Evolutionary conservation across 331 rosid genomes (phyloP).

Genomic region (Erythrophleum ivorense): DNA sequence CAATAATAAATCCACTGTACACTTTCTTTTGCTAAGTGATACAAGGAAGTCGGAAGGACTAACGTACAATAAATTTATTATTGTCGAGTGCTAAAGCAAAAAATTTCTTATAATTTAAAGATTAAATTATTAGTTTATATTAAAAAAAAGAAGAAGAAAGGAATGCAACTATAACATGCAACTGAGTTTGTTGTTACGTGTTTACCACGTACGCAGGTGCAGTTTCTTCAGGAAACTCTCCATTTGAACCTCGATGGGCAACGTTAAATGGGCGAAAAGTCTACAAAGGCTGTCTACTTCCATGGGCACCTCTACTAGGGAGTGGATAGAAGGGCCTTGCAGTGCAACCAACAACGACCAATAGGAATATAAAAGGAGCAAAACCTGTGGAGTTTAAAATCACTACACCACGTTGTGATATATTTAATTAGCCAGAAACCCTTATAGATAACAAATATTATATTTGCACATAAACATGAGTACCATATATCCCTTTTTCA

Average conservation of each 20-base stretch:
- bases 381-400: conserved; percentile 45
- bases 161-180: too few relatives aligned
- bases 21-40: too few relatives aligned
- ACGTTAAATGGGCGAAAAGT: conserved; percentile 80
- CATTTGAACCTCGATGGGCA: conserved; percentile 97
- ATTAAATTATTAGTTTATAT: too few relatives aligned
- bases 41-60: too few relatives aligned
- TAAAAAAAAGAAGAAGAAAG: too few relatives aligned
- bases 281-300: conserved; percentile 61
- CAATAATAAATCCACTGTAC: too few relatives aligned
- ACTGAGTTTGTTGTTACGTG: too few relatives aligned
- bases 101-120: too few relatives aligned
- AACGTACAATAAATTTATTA: too few relatives aligned
- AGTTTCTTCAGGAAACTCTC: conserved; percentile 97
- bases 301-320: conserved; percentile 51
- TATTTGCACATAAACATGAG: background rate
- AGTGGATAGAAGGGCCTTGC: conserved; percentile 78
- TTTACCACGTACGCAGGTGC: conserved; percentile 64
- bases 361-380: conserved; percentile 38
- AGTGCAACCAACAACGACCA: conserved; percentile 60
- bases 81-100: too few relatives aligned
- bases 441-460: background rate
- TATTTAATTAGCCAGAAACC: background rate
- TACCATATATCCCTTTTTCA: background rate
- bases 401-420: background rate